phyloP scores from a whole-genome alignment of 768 basidiomycete genomes.

The Gautieria morchelliformis region DNA sequence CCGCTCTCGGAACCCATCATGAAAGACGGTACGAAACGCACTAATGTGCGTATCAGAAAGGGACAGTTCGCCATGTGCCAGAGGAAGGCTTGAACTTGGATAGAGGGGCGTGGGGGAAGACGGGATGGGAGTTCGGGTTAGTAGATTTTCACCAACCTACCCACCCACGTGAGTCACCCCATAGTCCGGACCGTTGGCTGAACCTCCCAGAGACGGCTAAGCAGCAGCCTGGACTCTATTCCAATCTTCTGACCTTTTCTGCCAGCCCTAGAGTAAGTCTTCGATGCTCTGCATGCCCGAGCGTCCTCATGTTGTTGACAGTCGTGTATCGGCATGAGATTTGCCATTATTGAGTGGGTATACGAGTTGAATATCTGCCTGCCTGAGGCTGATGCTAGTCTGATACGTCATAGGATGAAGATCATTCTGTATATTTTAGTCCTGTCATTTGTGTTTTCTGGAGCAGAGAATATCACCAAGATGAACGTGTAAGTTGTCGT shows the following conservation, averaged over 20 bases:
- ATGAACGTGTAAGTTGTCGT: constrained; percentile 47
- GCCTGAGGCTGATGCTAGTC: background rate
- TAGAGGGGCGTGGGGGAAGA: constrained; percentile 67
- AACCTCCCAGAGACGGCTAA: constrained; percentile 58
- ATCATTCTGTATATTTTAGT: constrained; percentile 62
- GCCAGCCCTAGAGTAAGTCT: constrained; percentile 66
- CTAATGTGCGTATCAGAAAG: constrained; percentile 28
- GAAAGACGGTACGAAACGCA: constrained; percentile 30
- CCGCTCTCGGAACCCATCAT: constrained; percentile 53
- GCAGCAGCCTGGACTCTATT: constrained; percentile 62
- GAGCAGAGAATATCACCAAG: constrained; percentile 39
- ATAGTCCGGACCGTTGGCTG: constrained; percentile 76
- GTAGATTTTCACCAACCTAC: background rate
- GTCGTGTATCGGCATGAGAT: constrained; percentile 78
- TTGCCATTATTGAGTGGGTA: constrained; percentile 62
- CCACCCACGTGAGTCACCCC: background rate
- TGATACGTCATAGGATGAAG: constrained; percentile 38
- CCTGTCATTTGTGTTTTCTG: constrained; percentile 53
- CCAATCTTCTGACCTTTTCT: constrained; percentile 67
- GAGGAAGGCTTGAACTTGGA: constrained; percentile 76
- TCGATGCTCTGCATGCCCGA: background rate
- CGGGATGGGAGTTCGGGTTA: constrained; percentile 77
- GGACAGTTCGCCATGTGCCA: constrained; percentile 73
- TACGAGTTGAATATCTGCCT: background rate
- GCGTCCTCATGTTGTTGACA: constrained; percentile 19